phyloP scores from a whole-genome alignment of 208 protist species.

The Trypanosoma vivax region DNA sequence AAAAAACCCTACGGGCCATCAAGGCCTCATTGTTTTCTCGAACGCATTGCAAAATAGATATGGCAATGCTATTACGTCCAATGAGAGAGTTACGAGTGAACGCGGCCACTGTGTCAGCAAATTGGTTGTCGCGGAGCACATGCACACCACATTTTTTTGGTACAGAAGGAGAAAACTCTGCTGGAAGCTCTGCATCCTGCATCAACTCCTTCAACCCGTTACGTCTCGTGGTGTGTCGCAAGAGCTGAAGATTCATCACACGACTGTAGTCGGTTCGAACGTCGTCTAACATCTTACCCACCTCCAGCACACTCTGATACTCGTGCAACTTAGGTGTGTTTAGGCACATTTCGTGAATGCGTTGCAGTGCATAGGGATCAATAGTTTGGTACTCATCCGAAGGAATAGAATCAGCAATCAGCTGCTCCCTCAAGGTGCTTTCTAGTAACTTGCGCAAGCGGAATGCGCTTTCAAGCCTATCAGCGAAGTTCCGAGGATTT shows the following conservation, averaged over 20 bases:
- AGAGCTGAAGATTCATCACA: slow-evolving; percentile 83
- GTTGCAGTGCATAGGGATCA: slow-evolving; percentile 47
- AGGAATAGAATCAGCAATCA: slow-evolving; percentile 94
- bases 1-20: slow-evolving; percentile 67
- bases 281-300: slow-evolving; percentile 59
- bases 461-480: slow-evolving; percentile 85
- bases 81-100: slow-evolving; percentile 65
- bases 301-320: slow-evolving; percentile 67
- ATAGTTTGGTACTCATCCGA: slow-evolving; percentile 83
- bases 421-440: slow-evolving; percentile 69
- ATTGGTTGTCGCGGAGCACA: slow-evolving; percentile 29
- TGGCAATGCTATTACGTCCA: slow-evolving; percentile 29
- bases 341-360: slow-evolving; percentile 59
- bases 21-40: slow-evolving; percentile 68
- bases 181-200: slow-evolving; percentile 23
- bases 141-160: slow-evolving; percentile 46
- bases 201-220: slow-evolving; percentile 44
- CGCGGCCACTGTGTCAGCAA: slow-evolving; percentile 31
- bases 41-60: slow-evolving; percentile 59
- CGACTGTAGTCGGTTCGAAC: slow-evolving; percentile 83
- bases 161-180: neutral
- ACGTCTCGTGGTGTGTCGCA: slow-evolving; percentile 54
- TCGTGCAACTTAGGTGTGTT: slow-evolving; percentile 70
- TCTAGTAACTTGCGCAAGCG: slow-evolving; percentile 59
- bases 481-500: slow-evolving; percentile 84